Evolutionary conservation across 1,139 yeast genomes (phyloP).

Genomic region (Kluyveromyces sp.): DNA sequence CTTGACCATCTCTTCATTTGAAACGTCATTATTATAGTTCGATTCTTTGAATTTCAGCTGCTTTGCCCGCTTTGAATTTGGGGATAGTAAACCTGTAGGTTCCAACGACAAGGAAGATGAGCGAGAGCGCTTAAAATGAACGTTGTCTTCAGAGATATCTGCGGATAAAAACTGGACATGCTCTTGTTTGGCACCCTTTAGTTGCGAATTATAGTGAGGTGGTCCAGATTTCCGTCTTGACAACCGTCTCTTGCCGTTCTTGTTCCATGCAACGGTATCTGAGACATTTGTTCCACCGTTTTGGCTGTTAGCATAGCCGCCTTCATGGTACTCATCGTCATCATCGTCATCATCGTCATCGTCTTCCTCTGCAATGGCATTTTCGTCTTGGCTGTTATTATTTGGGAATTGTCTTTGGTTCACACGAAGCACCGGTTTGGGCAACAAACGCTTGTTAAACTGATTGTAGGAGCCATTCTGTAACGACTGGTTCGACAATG

Average conservation of each 20-base stretch:
- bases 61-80: slow-evolving; percentile 1
- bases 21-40: slow-evolving; percentile 2
- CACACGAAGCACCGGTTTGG: slow-evolving; percentile 21
- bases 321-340: slow-evolving; percentile 5
- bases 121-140: slow-evolving; percentile 1
- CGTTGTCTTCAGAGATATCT: slow-evolving; percentile 6
- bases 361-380: slow-evolving; percentile 15
- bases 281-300: background rate
- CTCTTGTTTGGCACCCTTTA: slow-evolving; percentile 4
- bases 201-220: slow-evolving; percentile 6
- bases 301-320: slow-evolving; percentile 5
- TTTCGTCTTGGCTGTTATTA: slow-evolving; percentile 12
- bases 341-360: slow-evolving; percentile 13
- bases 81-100: background rate
- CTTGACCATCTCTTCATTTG: slow-evolving; percentile 4
- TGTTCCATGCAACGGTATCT: slow-evolving; percentile 28
- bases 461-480: background rate
- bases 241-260: slow-evolving; percentile 27
- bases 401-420: slow-evolving; percentile 14
- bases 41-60: slow-evolving; percentile 6
- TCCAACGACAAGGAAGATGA: slow-evolving; percentile 3
- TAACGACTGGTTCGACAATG: slow-evolving; percentile 5
- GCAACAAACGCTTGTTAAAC: slow-evolving; percentile 8
- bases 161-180: slow-evolving; percentile 6
- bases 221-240: slow-evolving; percentile 16